Conservation (phyloP, 768 basidiomycete genomes). For the Mycena vitilis region DNA sequence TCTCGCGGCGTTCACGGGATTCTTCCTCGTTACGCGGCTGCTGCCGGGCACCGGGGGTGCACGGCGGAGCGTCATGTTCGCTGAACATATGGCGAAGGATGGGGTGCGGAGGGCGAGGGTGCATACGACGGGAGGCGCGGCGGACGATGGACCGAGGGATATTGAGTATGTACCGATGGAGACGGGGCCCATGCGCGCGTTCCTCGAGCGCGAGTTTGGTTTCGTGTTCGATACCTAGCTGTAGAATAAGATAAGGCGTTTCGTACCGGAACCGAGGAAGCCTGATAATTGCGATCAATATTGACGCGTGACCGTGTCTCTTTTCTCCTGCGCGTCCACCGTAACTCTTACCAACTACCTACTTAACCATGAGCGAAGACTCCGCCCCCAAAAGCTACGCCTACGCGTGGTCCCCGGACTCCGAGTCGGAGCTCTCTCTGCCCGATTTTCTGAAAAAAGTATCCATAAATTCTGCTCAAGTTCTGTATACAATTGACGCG, state of each 20-base stretch:
- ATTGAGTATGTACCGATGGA: constrained; percentile 33
- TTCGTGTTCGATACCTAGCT: constrained; percentile 29
- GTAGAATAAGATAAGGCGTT: neutral
- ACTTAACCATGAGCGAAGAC: constrained; percentile 51
- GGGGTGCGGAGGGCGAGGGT: constrained; percentile 52
- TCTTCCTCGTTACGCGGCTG: constrained; percentile 35
- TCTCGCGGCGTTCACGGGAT: constrained; percentile 35
- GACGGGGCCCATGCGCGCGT: constrained; percentile 32
- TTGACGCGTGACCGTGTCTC: constrained; percentile 10
- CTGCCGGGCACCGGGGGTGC: constrained; percentile 36
- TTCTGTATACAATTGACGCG: neutral
- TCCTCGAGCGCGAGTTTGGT: constrained; percentile 33
- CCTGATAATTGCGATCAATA: neutral
- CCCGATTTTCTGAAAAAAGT: constrained; percentile 70
- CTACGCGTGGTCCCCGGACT: constrained; percentile 64
- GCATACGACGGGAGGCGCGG: constrained; percentile 62
- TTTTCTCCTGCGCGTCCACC: neutral
- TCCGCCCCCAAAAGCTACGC: constrained; percentile 52
- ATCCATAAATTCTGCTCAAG: constrained; percentile 23
- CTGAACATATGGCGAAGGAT: constrained; percentile 33
- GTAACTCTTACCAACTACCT: neutral
- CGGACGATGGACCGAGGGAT: constrained; percentile 35
- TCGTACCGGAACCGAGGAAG: too few species aligned
- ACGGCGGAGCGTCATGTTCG: constrained; percentile 33
- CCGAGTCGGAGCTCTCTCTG: constrained; percentile 55